Evolutionary conservation across 75 land plant genomes (phyloP).

Genomic region (Cryptomeria japonica): DNA sequence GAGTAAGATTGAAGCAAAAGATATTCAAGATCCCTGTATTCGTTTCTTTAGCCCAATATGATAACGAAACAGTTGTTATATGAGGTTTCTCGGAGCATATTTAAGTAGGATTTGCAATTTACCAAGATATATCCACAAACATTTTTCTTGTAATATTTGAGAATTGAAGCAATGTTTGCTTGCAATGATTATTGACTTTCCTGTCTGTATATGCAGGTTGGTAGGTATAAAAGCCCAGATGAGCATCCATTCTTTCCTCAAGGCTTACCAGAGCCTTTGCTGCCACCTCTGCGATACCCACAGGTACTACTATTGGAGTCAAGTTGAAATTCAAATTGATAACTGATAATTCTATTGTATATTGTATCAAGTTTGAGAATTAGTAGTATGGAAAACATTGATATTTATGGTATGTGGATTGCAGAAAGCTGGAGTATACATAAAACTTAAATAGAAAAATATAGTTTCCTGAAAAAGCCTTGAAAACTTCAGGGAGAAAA

Average conservation of each 20-base stretch:
- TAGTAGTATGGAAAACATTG: background rate
- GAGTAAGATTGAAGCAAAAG: background rate
- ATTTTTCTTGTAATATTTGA: background rate
- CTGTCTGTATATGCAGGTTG: slow-evolving; percentile 43
- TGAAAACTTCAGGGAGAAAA: background rate
- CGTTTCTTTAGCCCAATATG: background rate
- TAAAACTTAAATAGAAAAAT: background rate
- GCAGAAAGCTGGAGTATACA: background rate
- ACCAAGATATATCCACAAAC: background rate
- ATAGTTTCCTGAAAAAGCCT: background rate
- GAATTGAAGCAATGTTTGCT: background rate
- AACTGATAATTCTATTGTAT: background rate
- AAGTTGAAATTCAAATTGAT: background rate
- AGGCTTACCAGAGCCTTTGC: slow-evolving; percentile 69
- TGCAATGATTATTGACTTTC: background rate
- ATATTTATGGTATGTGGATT: background rate
- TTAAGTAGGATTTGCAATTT: background rate
- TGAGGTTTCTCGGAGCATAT: background rate
- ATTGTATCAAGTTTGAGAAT: background rate
- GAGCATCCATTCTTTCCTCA: slow-evolving; percentile 93
- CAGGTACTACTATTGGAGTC: slow-evolving; percentile 40
- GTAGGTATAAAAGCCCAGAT: slow-evolving; percentile 88
- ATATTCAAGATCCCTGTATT: background rate
- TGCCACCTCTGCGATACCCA: slow-evolving; percentile 79
- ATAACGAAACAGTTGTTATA: background rate